Base-by-base conservation (phyloP, 768 basidiomycete species). In the Galerina marginata region DNA sequence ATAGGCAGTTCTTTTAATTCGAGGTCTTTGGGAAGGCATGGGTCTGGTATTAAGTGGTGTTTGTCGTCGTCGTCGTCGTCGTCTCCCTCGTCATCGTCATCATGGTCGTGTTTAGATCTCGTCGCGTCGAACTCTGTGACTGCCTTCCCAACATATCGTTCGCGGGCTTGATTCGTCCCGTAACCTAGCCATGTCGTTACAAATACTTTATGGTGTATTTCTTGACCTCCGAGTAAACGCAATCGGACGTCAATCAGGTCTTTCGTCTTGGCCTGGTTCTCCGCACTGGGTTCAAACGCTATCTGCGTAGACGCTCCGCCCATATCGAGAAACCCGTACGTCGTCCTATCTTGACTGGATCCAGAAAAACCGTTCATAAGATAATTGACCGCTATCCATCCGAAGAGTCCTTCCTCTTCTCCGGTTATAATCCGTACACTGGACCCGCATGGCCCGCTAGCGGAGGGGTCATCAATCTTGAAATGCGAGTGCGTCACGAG, bases 331-430 rank as follows among this genome's bases (percentile, higher is more conserved):
- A 99, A 99, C 5, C 97, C 97, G 69, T 94, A 99, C 4, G 96
- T 98, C 16, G 93, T 93, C 50, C 81, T 83, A 71, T 86, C 82
- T 53, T 83, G 71, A 54, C 73, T 77, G 0, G 75, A 73, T 9
- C 82, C 81, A 7, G 79, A 80, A 69, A 99, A 99, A 1, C 96
- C 96, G 69, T 99, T 92, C 93, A 98, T 96, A 50, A 99, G 88
- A 73, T 99, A 99, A 75, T 99, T 99, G 67, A 99, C 95, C 0
- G 96, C 95, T 58, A 99, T 95, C 97, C 97, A 99, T 0, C 97
- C 97, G 74, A 95, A 99, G 44, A 99, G 78, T 0, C 97, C 97
- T 71, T 99, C 97, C 75, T 99, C 97, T 75, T 99, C 96, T 59
- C 97, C 97, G 3, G 93, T 93, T 68, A 99, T 99, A 62, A 99